Evolutionary conservation across 2,329 filamentous ascomycete species (phyloP).

Genomic region (Allantophomopsis cytisporea): DNA sequence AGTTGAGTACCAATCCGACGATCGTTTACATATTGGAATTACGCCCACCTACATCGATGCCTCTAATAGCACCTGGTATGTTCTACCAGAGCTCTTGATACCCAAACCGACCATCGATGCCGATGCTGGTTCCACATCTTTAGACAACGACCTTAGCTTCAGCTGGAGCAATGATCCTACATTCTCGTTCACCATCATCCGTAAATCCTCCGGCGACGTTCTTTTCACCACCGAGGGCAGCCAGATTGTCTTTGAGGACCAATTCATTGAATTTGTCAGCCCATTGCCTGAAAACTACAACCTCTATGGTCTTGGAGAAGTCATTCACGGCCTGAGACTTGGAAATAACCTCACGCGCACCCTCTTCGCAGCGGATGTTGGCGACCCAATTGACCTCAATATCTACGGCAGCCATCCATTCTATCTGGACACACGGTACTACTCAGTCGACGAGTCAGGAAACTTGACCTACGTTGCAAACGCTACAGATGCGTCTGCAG

Average conservation of each 20-base stretch:
- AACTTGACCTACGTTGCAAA: constrained; percentile 38
- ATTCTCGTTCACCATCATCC: constrained; percentile 45
- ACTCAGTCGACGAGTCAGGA: constrained; percentile 34
- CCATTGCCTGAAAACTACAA: constrained; percentile 41
- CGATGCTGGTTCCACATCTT: constrained; percentile 19
- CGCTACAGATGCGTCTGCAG: constrained; percentile 29
- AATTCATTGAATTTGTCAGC: constrained; percentile 50
- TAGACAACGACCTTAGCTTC: constrained; percentile 32
- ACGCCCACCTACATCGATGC: constrained; percentile 34
- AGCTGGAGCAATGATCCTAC: constrained; percentile 32
- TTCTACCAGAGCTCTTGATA: constrained; percentile 44
- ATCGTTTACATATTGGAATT: constrained; percentile 51
- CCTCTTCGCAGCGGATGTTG: constrained; percentile 47
- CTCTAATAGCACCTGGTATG: constrained; percentile 38
- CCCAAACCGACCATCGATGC: constrained; percentile 32
- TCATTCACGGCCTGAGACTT: constrained; percentile 57
- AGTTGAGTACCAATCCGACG: constrained; percentile 34
- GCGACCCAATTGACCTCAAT: constrained; percentile 38
- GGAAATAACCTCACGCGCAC: constrained; percentile 48
- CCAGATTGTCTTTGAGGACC: constrained; percentile 45
- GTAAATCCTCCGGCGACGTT: constrained; percentile 31
- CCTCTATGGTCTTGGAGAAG: constrained; percentile 52
- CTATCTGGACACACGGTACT: constrained; percentile 58
- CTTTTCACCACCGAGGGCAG: constrained; percentile 47
- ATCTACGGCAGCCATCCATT: constrained; percentile 51